Conservation (phyloP, 2,329 filamentous ascomycete genomes). For the Colletotrichum higginsianum region DNA sequence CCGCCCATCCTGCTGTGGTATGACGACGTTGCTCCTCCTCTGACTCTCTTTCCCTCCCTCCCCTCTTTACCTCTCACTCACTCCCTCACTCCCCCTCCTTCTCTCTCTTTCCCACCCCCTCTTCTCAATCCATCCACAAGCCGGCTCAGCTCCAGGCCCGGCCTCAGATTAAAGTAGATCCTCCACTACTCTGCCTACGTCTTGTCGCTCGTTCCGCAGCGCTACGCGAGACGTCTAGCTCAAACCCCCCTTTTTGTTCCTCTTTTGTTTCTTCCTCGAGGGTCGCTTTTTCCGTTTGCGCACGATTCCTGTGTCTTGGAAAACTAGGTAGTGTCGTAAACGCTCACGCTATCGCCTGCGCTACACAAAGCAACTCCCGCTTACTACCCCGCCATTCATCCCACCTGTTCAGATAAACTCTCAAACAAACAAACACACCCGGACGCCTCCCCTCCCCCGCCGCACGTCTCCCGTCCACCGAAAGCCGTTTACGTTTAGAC, state of each 20-base stretch:
- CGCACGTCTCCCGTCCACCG: slow-evolving; percentile 15
- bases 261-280: slow-evolving; percentile 43
- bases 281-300: slow-evolving; percentile 22
- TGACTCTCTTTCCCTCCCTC: slow-evolving; percentile 27
- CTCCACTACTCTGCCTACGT: slow-evolving; percentile 1
- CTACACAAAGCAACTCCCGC: slow-evolving; percentile 24
- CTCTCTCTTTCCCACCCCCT: slow-evolving; percentile 25
- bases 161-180: slow-evolving; percentile 30
- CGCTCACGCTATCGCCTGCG: slow-evolving; percentile 34
- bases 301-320: slow-evolving; percentile 24
- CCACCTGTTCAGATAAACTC: slow-evolving; percentile 31
- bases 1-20: slow-evolving; percentile 34
- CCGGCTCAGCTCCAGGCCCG: slow-evolving; percentile 27
- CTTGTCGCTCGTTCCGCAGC: slow-evolving; percentile 20
- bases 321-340: slow-evolving; percentile 17
- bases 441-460: slow-evolving; percentile 7
- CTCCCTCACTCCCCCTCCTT: too few relatives aligned
- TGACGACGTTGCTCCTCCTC: slow-evolving; percentile 42
- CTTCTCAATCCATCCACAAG: slow-evolving; percentile 28
- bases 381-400: slow-evolving; percentile 42
- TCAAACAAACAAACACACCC: slow-evolving; percentile 17
- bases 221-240: slow-evolving; percentile 20
- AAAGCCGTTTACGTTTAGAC: slow-evolving; percentile 17
- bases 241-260: not conserved
- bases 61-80: slow-evolving; percentile 7